Conservation (phyloP, 1,139 yeast species). For the Lodderomyces beijingensis region DNA sequence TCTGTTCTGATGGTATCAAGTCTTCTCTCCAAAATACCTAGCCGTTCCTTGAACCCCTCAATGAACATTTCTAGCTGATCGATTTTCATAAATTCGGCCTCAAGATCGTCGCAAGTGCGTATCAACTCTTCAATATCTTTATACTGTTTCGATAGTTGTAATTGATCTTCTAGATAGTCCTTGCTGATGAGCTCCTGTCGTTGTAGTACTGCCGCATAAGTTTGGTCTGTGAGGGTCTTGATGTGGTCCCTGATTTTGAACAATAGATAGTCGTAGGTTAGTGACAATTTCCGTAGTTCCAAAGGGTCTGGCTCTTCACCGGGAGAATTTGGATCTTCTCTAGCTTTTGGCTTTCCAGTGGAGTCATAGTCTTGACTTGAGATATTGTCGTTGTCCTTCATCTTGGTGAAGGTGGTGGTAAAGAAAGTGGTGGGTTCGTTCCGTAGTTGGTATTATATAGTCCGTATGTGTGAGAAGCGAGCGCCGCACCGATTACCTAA, state of each 20-base stretch:
- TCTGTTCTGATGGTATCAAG: no score
- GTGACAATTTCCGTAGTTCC: constrained; percentile 53
- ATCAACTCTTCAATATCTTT: constrained; percentile 39
- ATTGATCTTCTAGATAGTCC: constrained; percentile 34
- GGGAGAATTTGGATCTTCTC: not conserved
- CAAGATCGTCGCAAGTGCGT: constrained; percentile 50
- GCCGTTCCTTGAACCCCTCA: constrained; percentile 31
- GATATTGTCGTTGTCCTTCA: no score
- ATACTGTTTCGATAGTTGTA: constrained; percentile 40
- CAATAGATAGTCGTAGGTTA: constrained; percentile 59
- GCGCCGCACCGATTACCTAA: no score
- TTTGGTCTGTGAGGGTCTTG: constrained; percentile 32
- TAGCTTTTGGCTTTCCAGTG: no score
- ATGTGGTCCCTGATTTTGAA: constrained; percentile 56
- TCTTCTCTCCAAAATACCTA: constrained; percentile 26
- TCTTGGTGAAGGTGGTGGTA: no score
- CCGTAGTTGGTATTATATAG: no score
- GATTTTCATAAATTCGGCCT: constrained; percentile 60
- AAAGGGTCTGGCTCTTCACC: constrained; percentile 52
- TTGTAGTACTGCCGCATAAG: constrained; percentile 26
- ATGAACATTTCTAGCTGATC: constrained; percentile 58
- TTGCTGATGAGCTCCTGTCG: constrained; percentile 25
- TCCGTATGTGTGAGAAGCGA: no score
- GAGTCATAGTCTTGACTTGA: no score
- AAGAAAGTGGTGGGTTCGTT: no score